phyloP scores from a whole-genome alignment of 2,329 filamentous ascomycete genomes.

The Epichloe sibirici region DNA sequence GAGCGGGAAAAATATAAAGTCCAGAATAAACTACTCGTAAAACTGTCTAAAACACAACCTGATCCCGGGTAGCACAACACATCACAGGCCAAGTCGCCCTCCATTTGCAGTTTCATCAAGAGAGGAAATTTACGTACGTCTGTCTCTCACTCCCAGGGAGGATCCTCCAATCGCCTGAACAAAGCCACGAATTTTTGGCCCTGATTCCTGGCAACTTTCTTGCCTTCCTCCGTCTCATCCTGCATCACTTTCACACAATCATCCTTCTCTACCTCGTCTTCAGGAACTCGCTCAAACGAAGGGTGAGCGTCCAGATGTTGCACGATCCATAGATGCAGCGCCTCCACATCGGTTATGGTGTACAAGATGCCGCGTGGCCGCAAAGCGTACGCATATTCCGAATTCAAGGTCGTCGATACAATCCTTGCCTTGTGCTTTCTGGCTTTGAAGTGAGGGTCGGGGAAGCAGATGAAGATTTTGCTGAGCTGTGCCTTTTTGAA shows the following conservation, averaged over 20 bases:
- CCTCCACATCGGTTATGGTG: conserved; percentile 94
- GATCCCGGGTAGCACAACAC: not conserved
- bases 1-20: no score
- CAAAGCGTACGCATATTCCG: conserved; percentile 85
- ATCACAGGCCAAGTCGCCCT: not conserved
- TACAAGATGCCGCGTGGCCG: conserved; percentile 78
- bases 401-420: conserved; percentile 74
- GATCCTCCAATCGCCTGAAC: conserved; percentile 70
- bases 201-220: conserved; percentile 86
- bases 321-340: conserved; percentile 89
- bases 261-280: conserved; percentile 56
- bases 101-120: not conserved
- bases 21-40: not conserved
- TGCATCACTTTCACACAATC: conserved; percentile 63
- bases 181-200: conserved; percentile 86
- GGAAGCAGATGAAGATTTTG: conserved; percentile 96
- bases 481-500: conserved; percentile 69
- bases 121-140: no score
- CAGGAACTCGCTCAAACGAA: conserved; percentile 63
- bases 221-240: conserved; percentile 87
- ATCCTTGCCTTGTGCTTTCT: conserved; percentile 96
- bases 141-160: conserved; percentile 49
- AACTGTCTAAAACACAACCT: not conserved
- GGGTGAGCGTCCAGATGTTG: conserved; percentile 68
- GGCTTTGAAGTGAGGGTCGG: conserved; percentile 95